Conservation (phyloP, 306 rosid genomes). For the Lathyrus sativus region DNA sequence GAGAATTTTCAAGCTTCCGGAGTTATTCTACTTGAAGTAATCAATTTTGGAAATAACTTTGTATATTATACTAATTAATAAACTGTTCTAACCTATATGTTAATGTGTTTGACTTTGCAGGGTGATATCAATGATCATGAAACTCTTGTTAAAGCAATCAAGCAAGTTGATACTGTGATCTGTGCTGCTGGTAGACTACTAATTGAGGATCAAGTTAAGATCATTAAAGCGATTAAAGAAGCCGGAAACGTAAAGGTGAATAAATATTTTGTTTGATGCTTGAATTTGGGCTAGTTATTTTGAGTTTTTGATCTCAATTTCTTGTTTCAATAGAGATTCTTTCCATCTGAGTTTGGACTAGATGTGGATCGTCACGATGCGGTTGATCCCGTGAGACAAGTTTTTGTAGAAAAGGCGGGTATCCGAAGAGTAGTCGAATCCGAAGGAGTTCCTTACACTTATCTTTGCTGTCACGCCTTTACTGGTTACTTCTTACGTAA, state of each 20-base stretch:
- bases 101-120: background rate
- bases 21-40: constrained; percentile 36
- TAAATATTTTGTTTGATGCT: background rate
- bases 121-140: constrained; percentile 44
- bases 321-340: constrained; percentile 35
- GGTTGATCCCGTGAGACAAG: constrained; percentile 36
- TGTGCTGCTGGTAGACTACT: constrained; percentile 34
- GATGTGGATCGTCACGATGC: constrained; percentile 48
- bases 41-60: background rate
- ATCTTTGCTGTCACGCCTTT: constrained; percentile 42
- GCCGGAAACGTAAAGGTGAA: constrained; percentile 52
- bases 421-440: constrained; percentile 41
- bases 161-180: constrained; percentile 53
- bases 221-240: constrained; percentile 52
- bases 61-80: background rate
- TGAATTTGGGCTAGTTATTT: background rate
- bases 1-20: constrained; percentile 39
- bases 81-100: background rate
- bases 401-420: constrained; percentile 32
- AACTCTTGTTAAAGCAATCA: constrained; percentile 41
- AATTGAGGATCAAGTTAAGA: constrained; percentile 41
- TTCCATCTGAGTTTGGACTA: constrained; percentile 54
- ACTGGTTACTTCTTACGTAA: constrained; percentile 42
- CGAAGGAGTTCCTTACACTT: constrained; percentile 49
- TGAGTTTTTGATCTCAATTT: background rate